These are phyloP conservation scores for Trichoderma virens DNA, from an alignment of 495 filamentous ascomycete genomes.

Conservation along the genomic window DNA sequence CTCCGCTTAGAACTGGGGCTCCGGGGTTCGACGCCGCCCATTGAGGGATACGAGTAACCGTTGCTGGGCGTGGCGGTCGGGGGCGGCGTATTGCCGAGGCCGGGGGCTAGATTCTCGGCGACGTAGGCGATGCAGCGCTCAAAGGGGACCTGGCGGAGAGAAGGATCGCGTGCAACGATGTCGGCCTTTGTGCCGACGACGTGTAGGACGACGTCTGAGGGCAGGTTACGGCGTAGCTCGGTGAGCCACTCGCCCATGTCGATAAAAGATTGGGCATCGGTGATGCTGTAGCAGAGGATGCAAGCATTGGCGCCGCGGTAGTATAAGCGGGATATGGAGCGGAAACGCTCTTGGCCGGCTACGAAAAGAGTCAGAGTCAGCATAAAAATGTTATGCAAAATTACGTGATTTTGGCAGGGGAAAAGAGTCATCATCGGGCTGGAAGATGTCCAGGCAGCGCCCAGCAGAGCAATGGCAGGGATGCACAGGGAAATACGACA, in stretches of 20 bases:
- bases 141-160: conserved; percentile 73
- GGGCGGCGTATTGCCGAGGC: conserved; percentile 54
- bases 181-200: conserved; percentile 95
- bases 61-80: conserved; percentile 42
- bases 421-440: background rate
- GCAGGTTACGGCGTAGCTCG: conserved; percentile 66
- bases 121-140: conserved; percentile 93
- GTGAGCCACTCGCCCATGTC: conserved; percentile 91
- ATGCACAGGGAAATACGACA: background rate
- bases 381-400: background rate
- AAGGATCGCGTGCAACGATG: conserved; percentile 74
- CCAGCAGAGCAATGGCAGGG: background rate
- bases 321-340: conserved; percentile 86
- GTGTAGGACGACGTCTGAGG: conserved; percentile 76
- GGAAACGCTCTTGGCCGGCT: conserved; percentile 92
- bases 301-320: conserved; percentile 93
- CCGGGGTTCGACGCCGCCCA: conserved; percentile 37
- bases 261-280: conserved; percentile 72
- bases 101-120: conserved; percentile 75
- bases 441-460: background rate
- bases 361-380: conserved; percentile 13
- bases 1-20: conserved; percentile 70
- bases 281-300: conserved; percentile 92
- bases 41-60: conserved; percentile 8
- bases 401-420: background rate